Conservation (phyloP, 257 asterid species). For the Solanum dulcamara region DNA sequence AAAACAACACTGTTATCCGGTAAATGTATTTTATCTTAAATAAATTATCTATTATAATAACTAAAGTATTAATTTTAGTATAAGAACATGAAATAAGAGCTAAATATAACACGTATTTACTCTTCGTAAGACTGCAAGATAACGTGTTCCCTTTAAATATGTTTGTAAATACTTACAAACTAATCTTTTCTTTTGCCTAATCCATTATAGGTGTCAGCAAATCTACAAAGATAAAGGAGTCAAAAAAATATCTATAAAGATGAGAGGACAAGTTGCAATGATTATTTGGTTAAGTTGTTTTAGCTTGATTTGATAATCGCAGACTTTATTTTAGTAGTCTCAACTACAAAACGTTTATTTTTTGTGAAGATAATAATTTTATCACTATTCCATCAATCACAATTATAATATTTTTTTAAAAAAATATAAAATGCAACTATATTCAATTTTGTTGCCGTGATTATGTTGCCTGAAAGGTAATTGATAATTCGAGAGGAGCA, state of each 20-base stretch:
- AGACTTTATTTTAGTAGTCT: not conserved
- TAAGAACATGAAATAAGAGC: not conserved
- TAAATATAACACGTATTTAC: not conserved
- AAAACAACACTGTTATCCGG: not conserved
- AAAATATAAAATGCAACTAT: no score
- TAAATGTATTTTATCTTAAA: not conserved
- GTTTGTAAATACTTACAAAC: not conserved
- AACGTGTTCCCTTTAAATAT: no score
- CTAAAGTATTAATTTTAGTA: not conserved
- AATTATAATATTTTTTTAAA: no score
- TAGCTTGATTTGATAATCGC: no score
- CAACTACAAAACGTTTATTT: not conserved
- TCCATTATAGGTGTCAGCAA: not conserved
- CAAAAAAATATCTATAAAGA: not conserved
- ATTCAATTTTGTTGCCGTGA: no score
- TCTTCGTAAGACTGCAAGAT: no score
- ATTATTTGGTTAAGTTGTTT: not conserved
- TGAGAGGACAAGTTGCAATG: not conserved
- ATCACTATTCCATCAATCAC: not conserved
- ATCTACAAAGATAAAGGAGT: not conserved
- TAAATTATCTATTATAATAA: not conserved
- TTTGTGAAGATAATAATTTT: no score
- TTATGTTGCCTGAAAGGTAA: no score
- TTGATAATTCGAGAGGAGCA: no score
- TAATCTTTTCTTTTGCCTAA: not conserved